phyloP scores from a whole-genome alignment of 2,329 filamentous ascomycete species.

The Penicillium sp. region DNA sequence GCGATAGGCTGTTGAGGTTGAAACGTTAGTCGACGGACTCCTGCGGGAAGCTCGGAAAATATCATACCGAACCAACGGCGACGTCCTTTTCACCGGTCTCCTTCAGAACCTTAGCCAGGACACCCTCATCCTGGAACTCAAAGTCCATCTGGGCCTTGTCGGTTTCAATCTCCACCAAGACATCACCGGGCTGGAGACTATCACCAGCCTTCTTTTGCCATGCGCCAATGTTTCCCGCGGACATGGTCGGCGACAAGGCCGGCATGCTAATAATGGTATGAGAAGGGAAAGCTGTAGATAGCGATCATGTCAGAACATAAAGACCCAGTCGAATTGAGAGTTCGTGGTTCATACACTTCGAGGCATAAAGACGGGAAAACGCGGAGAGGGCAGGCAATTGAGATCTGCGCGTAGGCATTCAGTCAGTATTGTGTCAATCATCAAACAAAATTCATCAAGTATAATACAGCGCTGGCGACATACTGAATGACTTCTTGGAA shows the following conservation, averaged over 20 bases:
- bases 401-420: conserved; percentile 24
- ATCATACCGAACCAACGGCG: conserved; percentile 83
- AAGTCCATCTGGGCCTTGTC: conserved; percentile 99
- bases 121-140: conserved; percentile 97
- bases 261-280: conserved; percentile 98
- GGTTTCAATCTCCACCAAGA: conserved; percentile 96
- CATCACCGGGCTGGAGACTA: conserved; percentile 79
- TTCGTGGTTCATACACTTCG: conserved; percentile 52
- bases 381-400: conserved; percentile 52
- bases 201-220: conserved; percentile 99
- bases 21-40: conserved; percentile 8
- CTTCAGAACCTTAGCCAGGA: conserved; percentile 89
- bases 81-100: conserved; percentile 92
- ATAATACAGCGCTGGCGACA: conserved; percentile 8
- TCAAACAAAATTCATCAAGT: not conserved
- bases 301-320: conserved; percentile 8
- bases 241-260: conserved; percentile 96
- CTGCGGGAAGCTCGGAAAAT: conserved; percentile 18
- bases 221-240: conserved; percentile 85
- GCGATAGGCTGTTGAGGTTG: conserved; percentile 72
- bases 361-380: conserved; percentile 62
- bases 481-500: conserved; percentile 42
- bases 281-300: conserved; percentile 71
- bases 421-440: conserved; percentile 18
- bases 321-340: not conserved